Evolutionary conservation across 345 rosid genomes (phyloP), one percentile per base, ranked within the genome.

Genomic region (Lepidium didymum): DNA sequence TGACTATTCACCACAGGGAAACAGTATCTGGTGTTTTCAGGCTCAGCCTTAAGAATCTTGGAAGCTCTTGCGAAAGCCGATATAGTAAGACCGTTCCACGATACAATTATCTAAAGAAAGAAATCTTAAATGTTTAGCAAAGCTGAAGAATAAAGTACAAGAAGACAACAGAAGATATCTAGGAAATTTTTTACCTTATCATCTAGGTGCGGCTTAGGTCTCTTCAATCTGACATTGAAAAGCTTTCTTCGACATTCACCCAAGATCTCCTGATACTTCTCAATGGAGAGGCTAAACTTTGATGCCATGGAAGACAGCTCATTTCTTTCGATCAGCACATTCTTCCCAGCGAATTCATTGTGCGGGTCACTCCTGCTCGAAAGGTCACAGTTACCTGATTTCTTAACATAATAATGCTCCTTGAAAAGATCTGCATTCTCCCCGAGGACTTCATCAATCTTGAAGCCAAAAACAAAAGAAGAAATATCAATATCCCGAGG

Each of bases 1-100:
- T 84, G 82, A 74, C 74, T 82, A 68, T 90, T 89, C 47, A 74
- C 83, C 68, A 87, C 83, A 51, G 98, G 97, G 59, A 90, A 90
- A 74, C 58, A 64, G 79, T 77, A 84, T 44, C 67, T 70, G 42
- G 82, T 78, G 71, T 68, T 73, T 58, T 77, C 79, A 36, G 81
- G 74, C 81, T 90, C 96, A 15, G 70, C 67, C 68, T 59, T 75
- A 21, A 93, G 91, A 69, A 93, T 83, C 79, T 82, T 82, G 45
- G 98, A 88, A 57, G 96, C 97, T 82, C 93, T 85, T 36, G 96
- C 94, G 44, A 93, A 87, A 59, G 96, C 67, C 43, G 98, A 85
- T 60, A 93, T 93, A 45, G 68, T 85, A 29, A 93, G 93, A 66
- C 98, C 98, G 38, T 93, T 93, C 98, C 98, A 93, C 0, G 98